Evolutionary conservation across 1,284 basidiomycete species (phyloP), one percentile per base, ranked within the genome.

Genomic region (Tetrapyrgos nigripes): DNA sequence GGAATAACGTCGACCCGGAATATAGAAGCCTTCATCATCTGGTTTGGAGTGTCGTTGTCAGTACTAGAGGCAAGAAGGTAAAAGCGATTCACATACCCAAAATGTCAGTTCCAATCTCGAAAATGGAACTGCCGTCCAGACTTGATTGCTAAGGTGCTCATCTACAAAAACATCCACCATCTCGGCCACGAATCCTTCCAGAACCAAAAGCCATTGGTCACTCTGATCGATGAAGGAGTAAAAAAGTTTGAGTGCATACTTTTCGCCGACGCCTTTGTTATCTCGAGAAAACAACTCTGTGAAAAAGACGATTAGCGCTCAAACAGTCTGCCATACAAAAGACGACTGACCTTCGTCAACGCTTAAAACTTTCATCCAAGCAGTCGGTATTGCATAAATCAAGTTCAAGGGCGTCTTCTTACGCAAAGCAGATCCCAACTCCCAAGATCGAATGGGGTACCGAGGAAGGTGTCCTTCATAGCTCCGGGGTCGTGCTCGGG

Each of bases 361-460:
- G 19, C 70, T 68, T 4, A 76, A 53, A 9, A 63, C 52, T 28
- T 60, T 65, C 24, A 77, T 58, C 11, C 55, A 62, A 19, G 56
- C 53, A 1, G 68, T 70, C 8, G 73, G 71, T 35, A 77, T 72
- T 9, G 70, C 71, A 55, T 71, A 62, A 1, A 71, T 64, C 13
- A 77, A 59, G 50, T 70, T 67, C 35, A 77, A 53, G 1, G 68
- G 66, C 19, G 64, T 65, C 11, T 40, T 64, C 46, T 65, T 63
- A 33, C 65, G 63, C 26, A 77, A 60, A 1, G 73, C 76, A 4
- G 72, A 70, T 3, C 77, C 76, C 3, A 75, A 55, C 57, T 75
- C 73, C 77, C 77, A 79, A 9, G 74, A 56, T 13, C 63, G 58
- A 13, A 75, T 68, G 0, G 76, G 76, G 60, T 78, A 77, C 33